Conservation (phyloP, 495 filamentous ascomycete species). For the Terfezia boudieri region DNA sequence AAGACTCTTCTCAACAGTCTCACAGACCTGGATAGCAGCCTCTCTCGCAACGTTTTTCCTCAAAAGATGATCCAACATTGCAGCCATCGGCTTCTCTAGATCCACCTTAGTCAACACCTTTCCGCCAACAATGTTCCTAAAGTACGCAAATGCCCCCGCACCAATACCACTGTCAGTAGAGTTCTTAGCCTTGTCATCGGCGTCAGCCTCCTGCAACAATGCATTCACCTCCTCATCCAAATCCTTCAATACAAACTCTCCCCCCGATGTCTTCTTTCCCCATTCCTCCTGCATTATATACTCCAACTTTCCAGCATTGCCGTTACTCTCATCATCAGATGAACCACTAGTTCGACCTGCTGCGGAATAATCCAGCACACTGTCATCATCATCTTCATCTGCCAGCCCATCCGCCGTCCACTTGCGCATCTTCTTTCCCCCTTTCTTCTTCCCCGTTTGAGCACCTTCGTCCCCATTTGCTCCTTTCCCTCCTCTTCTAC, state of each 20-base stretch:
- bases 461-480: constrained; percentile 55
- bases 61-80: constrained; percentile 86
- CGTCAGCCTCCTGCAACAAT: constrained; percentile 51
- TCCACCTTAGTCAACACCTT: constrained; percentile 74
- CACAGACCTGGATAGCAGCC: constrained; percentile 75
- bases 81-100: constrained; percentile 72
- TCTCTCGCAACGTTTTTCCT: constrained; percentile 93
- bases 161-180: constrained; percentile 32
- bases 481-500: constrained; percentile 47
- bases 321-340: constrained; percentile 20
- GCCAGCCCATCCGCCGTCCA: constrained; percentile 82
- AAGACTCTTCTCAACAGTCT: constrained; percentile 72
- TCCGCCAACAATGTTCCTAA: constrained; percentile 84
- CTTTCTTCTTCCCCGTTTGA: constrained; percentile 34
- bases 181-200: constrained; percentile 31
- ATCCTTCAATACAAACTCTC: constrained; percentile 84
- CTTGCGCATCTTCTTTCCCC: constrained; percentile 61
- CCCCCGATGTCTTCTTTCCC: constrained; percentile 66
- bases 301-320: constrained; percentile 28
- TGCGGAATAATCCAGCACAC: constrained; percentile 68
- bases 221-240: constrained; percentile 82
- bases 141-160: constrained; percentile 34
- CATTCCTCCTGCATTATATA: constrained; percentile 54
- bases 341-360: constrained; percentile 24
- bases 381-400: constrained; percentile 55